Base-by-base conservation (phyloP, 345 rosid species). In the Moringa oleifera region DNA sequence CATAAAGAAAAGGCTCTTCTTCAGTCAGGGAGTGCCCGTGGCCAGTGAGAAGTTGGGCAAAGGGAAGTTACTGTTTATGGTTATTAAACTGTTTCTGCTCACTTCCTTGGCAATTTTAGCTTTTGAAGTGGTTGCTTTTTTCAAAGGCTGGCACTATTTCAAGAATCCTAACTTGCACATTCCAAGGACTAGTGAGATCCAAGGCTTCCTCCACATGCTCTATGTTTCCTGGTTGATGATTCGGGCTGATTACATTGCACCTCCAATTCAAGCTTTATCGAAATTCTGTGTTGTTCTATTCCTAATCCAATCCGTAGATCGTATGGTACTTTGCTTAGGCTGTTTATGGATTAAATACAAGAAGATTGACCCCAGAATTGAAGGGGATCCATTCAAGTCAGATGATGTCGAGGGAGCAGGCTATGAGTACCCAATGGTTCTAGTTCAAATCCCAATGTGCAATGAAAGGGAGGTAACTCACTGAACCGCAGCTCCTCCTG, bases 361-460 rank as follows among this genome's bases (percentile, higher is more conserved):
- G 81, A 89, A 82, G 66, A 82, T 89, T 55, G 84, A 81, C 70
- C 90, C 89, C 0, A 78, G 65, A 37, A 76, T 89, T 20, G 74
- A 72, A 10, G 84, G 81, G 50, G 72, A 84, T 63, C 83, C 88
- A 7, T 86, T 82, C 68, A 70, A 73, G 68, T 70, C 80, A 18
- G 79, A 62, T 67, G 90, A 80, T 74, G 79, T 73, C 55, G 90
- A 86, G 61, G 80, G 83, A 56, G 66, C 79, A 5, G 68, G 77
- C 12, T 80, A 33, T 65, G 74, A 61, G 68, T 86, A 82, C 59
- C 96, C 96, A 28, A 84, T 76, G 92, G 90, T 84, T 78, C 96
- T 89, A 73, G 93, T 89, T 71, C 96, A 88, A 77, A 85, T 88
- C 23, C 96, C 96, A 47, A 88, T 88, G 92, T 84, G 90, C 55